phyloP scores from a whole-genome alignment of 495 filamentous ascomycete genomes.

The Neurospora sp. region DNA sequence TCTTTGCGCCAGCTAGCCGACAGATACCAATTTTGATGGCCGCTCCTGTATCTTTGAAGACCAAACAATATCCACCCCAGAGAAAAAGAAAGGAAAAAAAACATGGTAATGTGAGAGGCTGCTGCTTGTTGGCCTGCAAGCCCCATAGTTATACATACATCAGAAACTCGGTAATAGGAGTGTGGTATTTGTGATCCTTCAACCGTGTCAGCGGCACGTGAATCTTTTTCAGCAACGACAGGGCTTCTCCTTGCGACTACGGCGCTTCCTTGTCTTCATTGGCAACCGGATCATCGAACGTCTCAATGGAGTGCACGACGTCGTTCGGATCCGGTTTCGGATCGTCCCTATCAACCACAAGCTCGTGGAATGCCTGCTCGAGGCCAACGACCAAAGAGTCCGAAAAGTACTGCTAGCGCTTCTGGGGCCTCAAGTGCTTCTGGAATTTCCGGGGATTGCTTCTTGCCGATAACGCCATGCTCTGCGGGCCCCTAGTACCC shows the following conservation, averaged over 20 bases:
- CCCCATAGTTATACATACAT: background rate
- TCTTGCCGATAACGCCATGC: background rate
- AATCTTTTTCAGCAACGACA: background rate
- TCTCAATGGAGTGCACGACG: background rate
- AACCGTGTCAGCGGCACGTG: background rate
- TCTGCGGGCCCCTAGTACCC: background rate
- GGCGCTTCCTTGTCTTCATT: background rate
- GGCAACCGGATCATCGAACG: background rate
- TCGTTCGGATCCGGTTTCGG: background rate
- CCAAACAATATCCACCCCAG: background rate
- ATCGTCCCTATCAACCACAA: background rate
- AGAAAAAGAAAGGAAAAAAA: background rate
- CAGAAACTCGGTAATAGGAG: background rate
- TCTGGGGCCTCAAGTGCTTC: background rate
- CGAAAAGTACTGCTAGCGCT: background rate
- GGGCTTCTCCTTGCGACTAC: background rate
- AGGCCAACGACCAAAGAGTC: background rate
- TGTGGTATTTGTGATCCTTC: background rate
- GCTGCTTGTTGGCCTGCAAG: background rate
- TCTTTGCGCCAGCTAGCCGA: background rate
- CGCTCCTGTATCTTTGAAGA: background rate
- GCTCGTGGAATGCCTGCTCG: background rate
- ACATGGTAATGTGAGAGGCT: background rate
- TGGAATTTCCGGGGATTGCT: background rate
- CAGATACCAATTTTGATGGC: background rate